Evolutionary conservation across 2,329 filamentous ascomycete species (phyloP).

Genomic region (Massarina eburnea): DNA sequence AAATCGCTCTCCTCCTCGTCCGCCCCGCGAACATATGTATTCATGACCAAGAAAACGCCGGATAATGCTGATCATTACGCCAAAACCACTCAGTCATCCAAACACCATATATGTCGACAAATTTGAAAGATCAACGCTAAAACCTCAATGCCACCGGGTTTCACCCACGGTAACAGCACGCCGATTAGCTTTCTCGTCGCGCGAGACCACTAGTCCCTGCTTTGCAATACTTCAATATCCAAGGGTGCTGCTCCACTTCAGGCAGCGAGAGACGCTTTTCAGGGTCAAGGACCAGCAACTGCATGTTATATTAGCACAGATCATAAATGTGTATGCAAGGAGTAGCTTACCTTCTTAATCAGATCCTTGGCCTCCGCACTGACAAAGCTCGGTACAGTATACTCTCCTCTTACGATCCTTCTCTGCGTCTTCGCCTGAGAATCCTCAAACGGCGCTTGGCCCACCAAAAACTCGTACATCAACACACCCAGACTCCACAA

Average conservation of each 20-base stretch:
- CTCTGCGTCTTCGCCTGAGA: slow-evolving; percentile 92
- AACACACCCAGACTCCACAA: slow-evolving; percentile 94
- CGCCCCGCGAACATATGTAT: neutral
- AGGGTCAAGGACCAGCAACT: slow-evolving; percentile 81
- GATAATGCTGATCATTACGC: slow-evolving; percentile 9
- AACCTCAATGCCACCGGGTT: slow-evolving; percentile 3
- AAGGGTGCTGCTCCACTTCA: slow-evolving; percentile 85
- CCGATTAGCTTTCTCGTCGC: slow-evolving; percentile 24
- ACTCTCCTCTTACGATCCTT: slow-evolving; percentile 84
- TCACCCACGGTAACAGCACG: slow-evolving; percentile 6
- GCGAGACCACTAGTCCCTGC: slow-evolving; percentile 38
- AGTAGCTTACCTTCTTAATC: slow-evolving; percentile 74
- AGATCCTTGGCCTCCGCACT: slow-evolving; percentile 88
- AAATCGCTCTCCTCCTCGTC: no score
- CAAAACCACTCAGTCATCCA: slow-evolving; percentile 1
- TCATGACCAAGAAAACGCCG: slow-evolving; percentile 12
- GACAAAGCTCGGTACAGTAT: slow-evolving; percentile 88
- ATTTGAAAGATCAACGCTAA: slow-evolving; percentile 12
- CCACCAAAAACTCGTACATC: slow-evolving; percentile 94
- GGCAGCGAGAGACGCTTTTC: slow-evolving; percentile 91
- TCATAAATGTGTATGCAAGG: neutral
- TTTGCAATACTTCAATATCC: slow-evolving; percentile 94
- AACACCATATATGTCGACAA: slow-evolving; percentile 15
- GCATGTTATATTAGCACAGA: slow-evolving; percentile 9
- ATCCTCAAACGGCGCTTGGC: slow-evolving; percentile 96